These are phyloP conservation scores for Crithidia thermophila DNA, from an alignment of 208 protist genomes.

Conservation along the genomic window DNA sequence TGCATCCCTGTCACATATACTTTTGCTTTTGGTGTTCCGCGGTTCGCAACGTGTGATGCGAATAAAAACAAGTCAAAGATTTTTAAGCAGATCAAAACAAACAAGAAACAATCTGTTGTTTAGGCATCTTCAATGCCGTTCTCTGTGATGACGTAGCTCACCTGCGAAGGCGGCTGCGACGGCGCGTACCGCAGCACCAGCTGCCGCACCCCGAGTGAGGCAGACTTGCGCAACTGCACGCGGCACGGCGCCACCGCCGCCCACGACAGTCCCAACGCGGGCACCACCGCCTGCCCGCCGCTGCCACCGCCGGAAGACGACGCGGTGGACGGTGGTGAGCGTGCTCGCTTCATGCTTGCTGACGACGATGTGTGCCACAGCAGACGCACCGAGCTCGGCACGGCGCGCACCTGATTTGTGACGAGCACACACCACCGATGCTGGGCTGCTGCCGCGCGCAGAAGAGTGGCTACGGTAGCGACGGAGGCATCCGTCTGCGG, in stretches of 20 bases:
- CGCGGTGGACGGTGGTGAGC: background rate
- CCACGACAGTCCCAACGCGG: slow-evolving; percentile 67
- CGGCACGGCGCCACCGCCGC: slow-evolving; percentile 45
- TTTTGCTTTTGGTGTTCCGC: no score
- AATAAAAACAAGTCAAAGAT: no score
- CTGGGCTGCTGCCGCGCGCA: slow-evolving; percentile 43
- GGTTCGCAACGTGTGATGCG: no score
- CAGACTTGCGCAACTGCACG: slow-evolving; percentile 44
- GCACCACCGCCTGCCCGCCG: slow-evolving; percentile 13
- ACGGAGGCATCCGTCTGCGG: slow-evolving; percentile 18
- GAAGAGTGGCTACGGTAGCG: slow-evolving; percentile 24
- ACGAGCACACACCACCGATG: slow-evolving; percentile 55
- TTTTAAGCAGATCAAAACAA: background rate
- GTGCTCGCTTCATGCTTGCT: slow-evolving; percentile 12
- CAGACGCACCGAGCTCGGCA: slow-evolving; percentile 14
- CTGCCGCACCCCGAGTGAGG: slow-evolving; percentile 31
- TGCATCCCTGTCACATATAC: no score
- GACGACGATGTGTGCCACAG: background rate
- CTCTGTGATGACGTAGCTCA: slow-evolving; percentile 40
- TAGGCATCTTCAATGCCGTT: slow-evolving; percentile 48
- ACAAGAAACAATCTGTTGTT: background rate
- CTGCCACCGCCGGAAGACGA: background rate
- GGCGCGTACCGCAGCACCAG: slow-evolving; percentile 47
- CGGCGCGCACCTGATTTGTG: slow-evolving; percentile 60
- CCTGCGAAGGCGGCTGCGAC: slow-evolving; percentile 35